Percentiles rank a stretch among this genome's conserved stretches.
Evolutionary conservation across 1,139 yeast species (phyloP).

Genomic region (Citeromyces hawaiiensis): DNA sequence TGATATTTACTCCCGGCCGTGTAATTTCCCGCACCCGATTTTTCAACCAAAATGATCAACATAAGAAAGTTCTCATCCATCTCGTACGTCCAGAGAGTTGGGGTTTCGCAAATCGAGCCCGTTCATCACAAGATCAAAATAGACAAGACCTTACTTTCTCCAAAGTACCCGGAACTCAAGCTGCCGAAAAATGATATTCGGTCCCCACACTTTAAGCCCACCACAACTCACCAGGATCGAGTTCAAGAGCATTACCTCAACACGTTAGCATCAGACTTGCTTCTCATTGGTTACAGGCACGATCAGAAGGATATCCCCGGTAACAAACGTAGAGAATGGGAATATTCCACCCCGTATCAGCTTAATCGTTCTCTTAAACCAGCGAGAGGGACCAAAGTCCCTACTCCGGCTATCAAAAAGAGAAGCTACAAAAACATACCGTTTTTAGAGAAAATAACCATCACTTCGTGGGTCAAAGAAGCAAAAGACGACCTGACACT

Average conservation of each 20-base stretch:
- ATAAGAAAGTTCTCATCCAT: slow-evolving; percentile 34
- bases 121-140: slow-evolving; percentile 82
- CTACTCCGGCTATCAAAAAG: slow-evolving; percentile 62
- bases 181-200: slow-evolving; percentile 57
- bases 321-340: slow-evolving; percentile 73
- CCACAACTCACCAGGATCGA: slow-evolving; percentile 63
- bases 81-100: slow-evolving; percentile 35
- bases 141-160: slow-evolving; percentile 56
- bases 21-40: background rate
- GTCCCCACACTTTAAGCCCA: slow-evolving; percentile 68
- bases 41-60: background rate
- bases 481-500: slow-evolving; percentile 65
- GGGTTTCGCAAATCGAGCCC: slow-evolving; percentile 73
- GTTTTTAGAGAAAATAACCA: slow-evolving; percentile 42
- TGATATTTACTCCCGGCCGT: background rate
- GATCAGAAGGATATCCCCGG: slow-evolving; percentile 42
- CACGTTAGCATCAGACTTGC: slow-evolving; percentile 62
- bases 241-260: slow-evolving; percentile 65
- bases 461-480: slow-evolving; percentile 68
- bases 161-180: slow-evolving; percentile 54
- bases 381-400: slow-evolving; percentile 52
- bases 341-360: slow-evolving; percentile 81
- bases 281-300: slow-evolving; percentile 69
- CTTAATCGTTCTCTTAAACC: slow-evolving; percentile 61
- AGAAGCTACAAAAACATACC: slow-evolving; percentile 62